Evolutionary conservation across 208 protist genomes (phyloP).

Genomic region (Strigomonas galati): DNA sequence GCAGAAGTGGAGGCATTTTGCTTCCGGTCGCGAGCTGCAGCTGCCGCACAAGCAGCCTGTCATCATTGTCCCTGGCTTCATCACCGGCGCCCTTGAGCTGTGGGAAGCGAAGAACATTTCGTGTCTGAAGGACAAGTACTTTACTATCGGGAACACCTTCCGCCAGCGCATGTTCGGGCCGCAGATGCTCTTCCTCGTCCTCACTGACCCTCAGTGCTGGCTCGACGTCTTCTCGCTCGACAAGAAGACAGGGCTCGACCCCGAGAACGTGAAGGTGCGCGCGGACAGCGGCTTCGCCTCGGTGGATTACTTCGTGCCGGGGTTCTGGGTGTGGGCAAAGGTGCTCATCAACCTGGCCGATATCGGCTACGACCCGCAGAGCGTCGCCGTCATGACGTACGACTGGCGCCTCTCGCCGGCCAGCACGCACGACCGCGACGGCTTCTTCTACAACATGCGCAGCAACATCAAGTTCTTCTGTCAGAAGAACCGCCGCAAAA

Average conservation of each 20-base stretch:
- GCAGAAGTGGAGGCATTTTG: conserved; percentile 49
- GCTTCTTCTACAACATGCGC: conserved; percentile 75
- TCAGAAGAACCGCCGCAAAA: conserved; percentile 62
- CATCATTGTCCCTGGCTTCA: conserved; percentile 83
- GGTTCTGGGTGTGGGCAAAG: conserved; percentile 92
- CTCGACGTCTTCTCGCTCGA: conserved; percentile 72
- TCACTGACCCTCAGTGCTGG: conserved; percentile 74
- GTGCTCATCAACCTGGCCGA: conserved; percentile 90
- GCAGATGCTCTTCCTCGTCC: conserved; percentile 70
- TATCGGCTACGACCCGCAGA: conserved; percentile 92
- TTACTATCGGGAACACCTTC: conserved; percentile 27
- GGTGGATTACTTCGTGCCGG: conserved; percentile 88
- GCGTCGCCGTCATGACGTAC: conserved; percentile 84
- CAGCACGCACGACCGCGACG: conserved; percentile 74
- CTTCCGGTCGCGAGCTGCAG: conserved; percentile 24
- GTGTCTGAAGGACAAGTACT: conserved; percentile 42
- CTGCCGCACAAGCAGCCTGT: conserved; percentile 71
- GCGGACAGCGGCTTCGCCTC: conserved; percentile 76
- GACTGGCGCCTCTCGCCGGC: conserved; percentile 88
- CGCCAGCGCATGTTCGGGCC: conserved; percentile 83
- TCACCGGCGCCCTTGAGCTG: conserved; percentile 83
- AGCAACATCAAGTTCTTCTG: conserved; percentile 66
- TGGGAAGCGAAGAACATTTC: conserved; percentile 57
- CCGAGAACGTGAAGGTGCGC: conserved; percentile 73
- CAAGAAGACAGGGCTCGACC: conserved; percentile 67